A percentile compares a stretch with the other conserved stretches of the same genome.
Conservation (phyloP, 495 filamentous ascomycete species). For the Aspergillus ellipticus region DNA sequence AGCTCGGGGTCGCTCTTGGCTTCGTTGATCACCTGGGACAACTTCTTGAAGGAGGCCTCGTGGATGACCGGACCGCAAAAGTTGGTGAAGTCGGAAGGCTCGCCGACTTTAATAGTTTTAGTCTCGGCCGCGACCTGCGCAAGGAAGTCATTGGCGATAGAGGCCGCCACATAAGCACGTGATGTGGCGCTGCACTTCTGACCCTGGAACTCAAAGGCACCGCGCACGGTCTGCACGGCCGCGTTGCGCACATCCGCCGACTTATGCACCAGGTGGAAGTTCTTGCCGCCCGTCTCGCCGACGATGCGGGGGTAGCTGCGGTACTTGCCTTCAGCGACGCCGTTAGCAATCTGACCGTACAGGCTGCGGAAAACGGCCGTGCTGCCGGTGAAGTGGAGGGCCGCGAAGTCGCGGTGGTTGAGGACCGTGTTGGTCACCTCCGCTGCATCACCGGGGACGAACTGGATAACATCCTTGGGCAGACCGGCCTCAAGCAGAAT, state of each 20-base stretch:
- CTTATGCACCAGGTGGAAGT: conserved; percentile 77
- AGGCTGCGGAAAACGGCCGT: conserved; percentile 78
- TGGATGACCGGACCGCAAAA: conserved; percentile 58
- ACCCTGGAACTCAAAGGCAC: conserved; percentile 82
- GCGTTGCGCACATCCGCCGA: conserved; percentile 74
- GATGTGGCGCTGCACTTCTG: conserved; percentile 87
- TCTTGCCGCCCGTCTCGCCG: conserved; percentile 85
- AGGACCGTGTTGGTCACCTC: conserved; percentile 71
- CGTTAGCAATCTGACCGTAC: conserved; percentile 70
- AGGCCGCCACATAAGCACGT: conserved; percentile 67
- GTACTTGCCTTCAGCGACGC: conserved; percentile 69
- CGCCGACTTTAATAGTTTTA: conserved; percentile 62
- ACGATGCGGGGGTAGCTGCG: conserved; percentile 77
- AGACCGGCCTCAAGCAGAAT: conserved; percentile 81
- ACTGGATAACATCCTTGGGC: conserved; percentile 76
- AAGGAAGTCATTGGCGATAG: conserved; percentile 65
- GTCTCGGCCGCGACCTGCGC: conserved; percentile 60
- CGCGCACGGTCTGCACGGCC: conserved; percentile 71
- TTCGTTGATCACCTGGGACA: conserved; percentile 54
- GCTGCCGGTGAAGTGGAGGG: conserved; percentile 79
- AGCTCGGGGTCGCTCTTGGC: conserved; percentile 61
- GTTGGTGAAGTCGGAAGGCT: conserved; percentile 62
- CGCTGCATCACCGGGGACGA: conserved; percentile 75
- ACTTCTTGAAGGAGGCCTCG: conserved; percentile 51
- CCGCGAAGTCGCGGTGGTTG: conserved; percentile 66